phyloP scores from a whole-genome alignment of 2,329 filamentous ascomycete genomes.

The Exophiala aquamarina region DNA sequence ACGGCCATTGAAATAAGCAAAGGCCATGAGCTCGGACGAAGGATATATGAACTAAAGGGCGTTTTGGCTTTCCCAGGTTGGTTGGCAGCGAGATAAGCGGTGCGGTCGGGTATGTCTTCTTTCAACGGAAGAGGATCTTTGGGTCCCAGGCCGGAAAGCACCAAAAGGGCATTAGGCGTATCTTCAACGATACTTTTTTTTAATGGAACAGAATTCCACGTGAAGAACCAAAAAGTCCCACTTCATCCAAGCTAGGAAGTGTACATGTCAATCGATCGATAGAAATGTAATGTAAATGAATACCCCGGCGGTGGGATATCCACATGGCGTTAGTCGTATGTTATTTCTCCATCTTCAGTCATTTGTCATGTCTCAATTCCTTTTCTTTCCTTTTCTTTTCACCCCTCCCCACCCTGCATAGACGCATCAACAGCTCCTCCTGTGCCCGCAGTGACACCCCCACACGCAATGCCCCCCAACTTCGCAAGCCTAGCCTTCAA shows the following conservation, averaged over 20 bases:
- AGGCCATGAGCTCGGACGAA: not conserved
- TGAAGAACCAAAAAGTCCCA: no score
- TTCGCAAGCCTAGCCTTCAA: constrained; percentile 41
- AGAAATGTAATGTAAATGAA: no score
- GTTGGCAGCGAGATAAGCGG: not conserved
- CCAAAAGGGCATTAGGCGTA: constrained; percentile 8
- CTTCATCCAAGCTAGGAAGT: no score
- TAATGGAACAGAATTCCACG: no score
- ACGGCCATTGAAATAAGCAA: not conserved
- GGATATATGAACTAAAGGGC: not conserved
- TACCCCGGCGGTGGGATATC: no score
- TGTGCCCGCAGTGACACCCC: not conserved
- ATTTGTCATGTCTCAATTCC: no score
- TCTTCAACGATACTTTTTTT: constrained; percentile 16
- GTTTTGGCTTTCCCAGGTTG: constrained; percentile 14
- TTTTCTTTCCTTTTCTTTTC: not conserved
- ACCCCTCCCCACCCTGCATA: constrained; percentile 1
- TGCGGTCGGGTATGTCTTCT: not conserved
- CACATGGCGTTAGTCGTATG: no score
- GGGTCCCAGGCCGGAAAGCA: not conserved
- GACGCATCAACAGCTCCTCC: constrained; percentile 5
- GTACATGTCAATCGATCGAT: no score
- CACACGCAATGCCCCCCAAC: constrained; percentile 35
- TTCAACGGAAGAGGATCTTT: constrained; percentile 1
- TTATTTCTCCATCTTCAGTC: no score